These are phyloP conservation scores for Polyporus arcularius DNA, from an alignment of 768 basidiomycete species.

Conservation along the genomic window DNA sequence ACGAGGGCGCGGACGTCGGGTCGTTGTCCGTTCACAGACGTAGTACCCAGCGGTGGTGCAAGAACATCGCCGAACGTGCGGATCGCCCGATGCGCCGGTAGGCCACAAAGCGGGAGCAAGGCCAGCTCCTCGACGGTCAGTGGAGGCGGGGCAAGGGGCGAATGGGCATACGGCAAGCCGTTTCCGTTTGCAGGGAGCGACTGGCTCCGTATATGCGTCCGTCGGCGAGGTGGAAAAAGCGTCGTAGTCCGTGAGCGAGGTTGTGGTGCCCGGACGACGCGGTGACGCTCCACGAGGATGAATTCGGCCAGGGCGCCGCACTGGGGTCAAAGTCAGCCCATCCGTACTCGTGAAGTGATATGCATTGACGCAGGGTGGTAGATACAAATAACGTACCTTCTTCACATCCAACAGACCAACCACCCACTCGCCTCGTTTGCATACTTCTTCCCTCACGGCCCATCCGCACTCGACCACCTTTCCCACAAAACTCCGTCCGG, in stretches of 20 bases:
- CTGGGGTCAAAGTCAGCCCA: conserved; percentile 39
- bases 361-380: background rate
- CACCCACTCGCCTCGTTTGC: conserved; percentile 84
- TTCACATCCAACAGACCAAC: conserved; percentile 75
- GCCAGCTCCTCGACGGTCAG: conserved; percentile 74
- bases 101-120: conserved; percentile 73
- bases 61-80: conserved; percentile 62
- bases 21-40: background rate
- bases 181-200: conserved; percentile 24
- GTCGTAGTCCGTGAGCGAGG: conserved; percentile 34
- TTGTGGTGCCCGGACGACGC: conserved; percentile 71
- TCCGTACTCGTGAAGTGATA: background rate
- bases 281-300: conserved; percentile 77
- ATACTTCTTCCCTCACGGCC: conserved; percentile 62
- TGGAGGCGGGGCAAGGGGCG: conserved; percentile 20
- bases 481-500: conserved; percentile 87
- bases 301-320: conserved; percentile 90
- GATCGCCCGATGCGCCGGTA: conserved; percentile 82
- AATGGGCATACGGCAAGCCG: conserved; percentile 14
- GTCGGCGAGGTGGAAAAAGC: conserved; percentile 29
- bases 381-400: conserved; percentile 57
- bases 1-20: conserved; percentile 47
- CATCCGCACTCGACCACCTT: conserved; percentile 81
- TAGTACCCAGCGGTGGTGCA: conserved; percentile 25
- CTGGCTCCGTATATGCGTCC: conserved; percentile 26